Conservation (phyloP, 164 flowering plant species). For the Stephania cephalantha region DNA sequence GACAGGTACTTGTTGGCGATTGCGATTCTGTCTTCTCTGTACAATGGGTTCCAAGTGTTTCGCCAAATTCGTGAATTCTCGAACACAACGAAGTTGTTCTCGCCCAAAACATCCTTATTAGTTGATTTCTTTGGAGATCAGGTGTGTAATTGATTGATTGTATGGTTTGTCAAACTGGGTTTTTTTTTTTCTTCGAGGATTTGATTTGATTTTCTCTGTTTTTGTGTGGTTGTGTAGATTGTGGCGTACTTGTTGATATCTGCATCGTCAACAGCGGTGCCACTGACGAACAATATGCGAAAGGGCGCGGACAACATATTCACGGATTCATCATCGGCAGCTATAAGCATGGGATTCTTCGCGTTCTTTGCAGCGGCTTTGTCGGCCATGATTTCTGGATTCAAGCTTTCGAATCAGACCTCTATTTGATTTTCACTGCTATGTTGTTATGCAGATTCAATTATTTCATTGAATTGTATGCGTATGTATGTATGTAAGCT, state of each 20-base stretch:
- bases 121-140: constrained; percentile 78
- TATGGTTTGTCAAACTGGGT: not conserved
- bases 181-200: no score
- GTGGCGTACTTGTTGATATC: constrained; percentile 27
- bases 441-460: no score
- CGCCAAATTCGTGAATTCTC: constrained; percentile 42
- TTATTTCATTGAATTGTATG: no score
- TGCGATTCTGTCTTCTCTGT: constrained; percentile 52
- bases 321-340: constrained; percentile 22
- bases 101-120: constrained; percentile 18
- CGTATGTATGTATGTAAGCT: no score
- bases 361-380: constrained; percentile 22
- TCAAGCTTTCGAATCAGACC: constrained; percentile 19
- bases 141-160: constrained; percentile 28
- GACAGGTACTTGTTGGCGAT: constrained; percentile 65
- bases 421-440: constrained; percentile 12
- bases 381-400: constrained; percentile 27
- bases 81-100: constrained; percentile 34
- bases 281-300: constrained; percentile 18
- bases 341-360: constrained; percentile 32
- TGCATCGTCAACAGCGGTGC: constrained; percentile 24
- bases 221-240: constrained; percentile 9
- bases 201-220: no score
- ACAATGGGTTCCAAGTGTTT: constrained; percentile 42
- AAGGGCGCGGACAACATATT: constrained; percentile 16